These are phyloP conservation scores for Malus hybrid DNA, from an alignment of 331 rosid species.

Conservation along the genomic window DNA sequence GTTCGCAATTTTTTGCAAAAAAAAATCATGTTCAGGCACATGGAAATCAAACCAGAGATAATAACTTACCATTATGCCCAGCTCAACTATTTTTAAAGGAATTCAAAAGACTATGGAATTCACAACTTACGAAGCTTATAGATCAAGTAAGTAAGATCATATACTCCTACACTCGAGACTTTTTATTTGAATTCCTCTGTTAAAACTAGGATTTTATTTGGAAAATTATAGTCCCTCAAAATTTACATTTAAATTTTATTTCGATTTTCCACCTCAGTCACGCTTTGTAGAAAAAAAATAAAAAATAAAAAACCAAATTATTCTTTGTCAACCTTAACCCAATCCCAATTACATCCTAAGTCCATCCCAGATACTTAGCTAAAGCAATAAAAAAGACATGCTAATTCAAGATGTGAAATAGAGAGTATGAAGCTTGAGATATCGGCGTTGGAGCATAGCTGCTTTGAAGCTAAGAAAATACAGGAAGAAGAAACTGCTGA, in stretches of 20 bases:
- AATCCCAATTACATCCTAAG: neutral
- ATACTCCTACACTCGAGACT: too few species aligned
- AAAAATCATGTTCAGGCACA: neutral
- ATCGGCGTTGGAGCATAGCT: constrained; percentile 62
- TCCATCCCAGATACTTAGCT: neutral
- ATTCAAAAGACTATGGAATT: neutral
- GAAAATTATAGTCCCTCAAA: neutral
- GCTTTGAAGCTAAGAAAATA: constrained; percentile 51
- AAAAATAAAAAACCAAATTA: neutral
- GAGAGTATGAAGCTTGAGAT: constrained; percentile 84
- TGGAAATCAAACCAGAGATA: neutral
- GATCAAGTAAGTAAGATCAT: too few species aligned
- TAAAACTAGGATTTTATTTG: neutral
- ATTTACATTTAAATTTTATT: neutral
- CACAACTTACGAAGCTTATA: neutral
- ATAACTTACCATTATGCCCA: neutral
- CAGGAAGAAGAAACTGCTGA: constrained; percentile 50
- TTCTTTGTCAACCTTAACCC: neutral
- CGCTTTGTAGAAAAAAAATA: neutral
- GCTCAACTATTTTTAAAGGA: neutral
- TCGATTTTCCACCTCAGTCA: neutral
- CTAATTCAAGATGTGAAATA: constrained; percentile 41
- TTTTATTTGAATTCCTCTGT: too few species aligned
- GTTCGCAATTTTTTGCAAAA: too few species aligned
- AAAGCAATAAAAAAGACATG: too few species aligned